Evolutionary conservation across 352 stramenopile genomes (phyloP).

Genomic region (Bremia lactucae): DNA sequence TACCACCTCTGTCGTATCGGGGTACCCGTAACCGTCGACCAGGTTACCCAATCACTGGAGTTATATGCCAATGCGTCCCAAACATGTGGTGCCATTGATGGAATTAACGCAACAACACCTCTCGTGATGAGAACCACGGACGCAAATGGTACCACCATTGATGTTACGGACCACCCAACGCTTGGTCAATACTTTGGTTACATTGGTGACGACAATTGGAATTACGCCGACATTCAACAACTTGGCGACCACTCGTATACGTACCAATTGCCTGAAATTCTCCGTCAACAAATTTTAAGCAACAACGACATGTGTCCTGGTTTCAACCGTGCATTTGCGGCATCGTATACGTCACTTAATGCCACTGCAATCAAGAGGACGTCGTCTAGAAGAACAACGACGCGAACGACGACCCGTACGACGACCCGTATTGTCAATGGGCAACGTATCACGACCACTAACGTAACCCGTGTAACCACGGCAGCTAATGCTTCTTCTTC

Average conservation of each 20-base stretch:
- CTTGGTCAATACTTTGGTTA: constrained; percentile 55
- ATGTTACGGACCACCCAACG: constrained; percentile 45
- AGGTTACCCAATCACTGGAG: constrained; percentile 34
- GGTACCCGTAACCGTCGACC: constrained; percentile 30
- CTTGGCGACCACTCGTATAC: constrained; percentile 67
- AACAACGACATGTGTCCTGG: constrained; percentile 56
- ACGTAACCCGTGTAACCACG: constrained; percentile 28
- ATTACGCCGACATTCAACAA: constrained; percentile 48
- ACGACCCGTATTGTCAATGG: constrained; percentile 39
- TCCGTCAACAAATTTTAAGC: constrained; percentile 49
- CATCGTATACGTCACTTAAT: constrained; percentile 29
- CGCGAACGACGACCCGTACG: constrained; percentile 31
- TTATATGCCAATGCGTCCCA: constrained; percentile 33
- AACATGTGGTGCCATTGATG: constrained; percentile 32
- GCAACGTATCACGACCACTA: constrained; percentile 45
- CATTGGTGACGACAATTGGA: constrained; percentile 42
- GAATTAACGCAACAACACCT: constrained; percentile 22
- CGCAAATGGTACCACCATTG: constrained; percentile 35
- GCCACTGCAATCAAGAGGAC: constrained; percentile 25
- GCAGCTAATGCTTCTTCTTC: constrained; percentile 25
- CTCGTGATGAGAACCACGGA: constrained; percentile 32
- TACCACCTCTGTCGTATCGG: constrained; percentile 59
- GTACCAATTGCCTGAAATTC: constrained; percentile 50
- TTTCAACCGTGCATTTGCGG: constrained; percentile 34
- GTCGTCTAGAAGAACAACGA: constrained; percentile 35